phyloP scores from a whole-genome alignment of 768 basidiomycete genomes.

The Hygrophorus russula region DNA sequence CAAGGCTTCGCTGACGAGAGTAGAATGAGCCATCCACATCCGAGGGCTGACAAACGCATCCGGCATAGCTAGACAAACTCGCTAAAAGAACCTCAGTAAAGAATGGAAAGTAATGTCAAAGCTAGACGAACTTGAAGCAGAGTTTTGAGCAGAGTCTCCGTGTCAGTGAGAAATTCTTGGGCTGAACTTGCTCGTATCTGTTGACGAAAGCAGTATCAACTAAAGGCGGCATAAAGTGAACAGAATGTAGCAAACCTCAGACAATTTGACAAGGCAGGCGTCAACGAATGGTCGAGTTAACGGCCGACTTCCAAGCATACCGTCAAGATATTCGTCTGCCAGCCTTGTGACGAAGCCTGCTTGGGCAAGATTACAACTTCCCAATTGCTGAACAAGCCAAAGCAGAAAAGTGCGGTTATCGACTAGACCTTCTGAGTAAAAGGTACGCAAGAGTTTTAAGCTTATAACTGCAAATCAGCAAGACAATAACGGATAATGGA shows the following conservation, averaged over 20 bases:
- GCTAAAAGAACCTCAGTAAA: constrained; percentile 25
- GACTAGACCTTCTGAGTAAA: constrained; percentile 73
- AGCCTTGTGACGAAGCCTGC: constrained; percentile 64
- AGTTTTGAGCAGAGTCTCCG: constrained; percentile 41
- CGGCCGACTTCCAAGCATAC: constrained; percentile 54
- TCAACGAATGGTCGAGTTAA: constrained; percentile 61
- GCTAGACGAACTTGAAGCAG: constrained; percentile 45
- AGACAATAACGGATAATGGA: background rate
- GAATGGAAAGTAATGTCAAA: background rate
- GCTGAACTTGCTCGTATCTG: constrained; percentile 47
- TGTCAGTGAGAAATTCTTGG: constrained; percentile 41
- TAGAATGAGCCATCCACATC: constrained; percentile 47
- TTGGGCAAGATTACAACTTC: constrained; percentile 72
- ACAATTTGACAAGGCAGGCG: constrained; percentile 54
- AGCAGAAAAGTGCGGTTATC: constrained; percentile 66
- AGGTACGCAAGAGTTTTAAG: constrained; percentile 58
- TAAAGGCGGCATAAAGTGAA: background rate
- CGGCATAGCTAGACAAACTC: constrained; percentile 57
- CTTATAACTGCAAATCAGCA: constrained; percentile 22
- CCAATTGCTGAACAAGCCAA: constrained; percentile 74
- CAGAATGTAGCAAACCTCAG: constrained; percentile 36
- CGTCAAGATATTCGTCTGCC: constrained; percentile 72
- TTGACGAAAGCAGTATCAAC: background rate
- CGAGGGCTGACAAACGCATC: constrained; percentile 69
- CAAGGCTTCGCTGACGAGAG: constrained; percentile 36